Evolutionary conservation across 441 rosid genomes (phyloP), one percentile per base, ranked within the genome.

Genomic region (Francoa sonchifolia): DNA sequence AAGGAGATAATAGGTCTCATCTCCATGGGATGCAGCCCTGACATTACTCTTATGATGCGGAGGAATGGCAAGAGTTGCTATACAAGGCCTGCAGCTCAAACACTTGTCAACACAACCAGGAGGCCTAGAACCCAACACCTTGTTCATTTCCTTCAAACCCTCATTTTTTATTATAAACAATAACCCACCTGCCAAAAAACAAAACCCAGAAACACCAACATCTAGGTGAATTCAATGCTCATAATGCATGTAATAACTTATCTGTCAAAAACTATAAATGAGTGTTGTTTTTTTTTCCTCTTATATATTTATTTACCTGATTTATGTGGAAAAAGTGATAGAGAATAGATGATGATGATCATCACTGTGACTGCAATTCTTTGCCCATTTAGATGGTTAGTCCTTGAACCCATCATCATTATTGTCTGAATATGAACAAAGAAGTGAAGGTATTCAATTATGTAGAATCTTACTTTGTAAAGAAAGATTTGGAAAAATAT

Each of bases 41-140:
- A 22, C 37, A 19, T 18, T 44, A 11, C 8, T 28, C 38, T 34
- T 37, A 31, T 58, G 57, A 19, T 54, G 62, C 11, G 57, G 57
- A 44, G 67, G 55, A 44, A 58, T 37, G 8, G 63, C 63, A 34
- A 67, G 36, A 33, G 66, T 39, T 17, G 73, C 73, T 50, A 53
- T 58, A 52, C 73, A 67, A 9, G 73, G 73, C 31, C 52, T 62
- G 49, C 73, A 67, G 37, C 39, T 63, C 25, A 56, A 59, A 57
- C 73, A 62, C 52, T 41, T 63, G 66, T 59, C 49, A n/a, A 44
- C 34, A n/a, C 73, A 67, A 45, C 26, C 27, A 3, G 69, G 73
- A 12, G 73, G 66, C 54, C 60, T 59, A 2, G 73, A 67, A 55
- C 69, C 73, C 63, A 59, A 33, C 29, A 51, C 57, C 57, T 5